Conservation (phyloP, 192 early-diverging fungal genomes). For the Entomortierella lignicola region DNA sequence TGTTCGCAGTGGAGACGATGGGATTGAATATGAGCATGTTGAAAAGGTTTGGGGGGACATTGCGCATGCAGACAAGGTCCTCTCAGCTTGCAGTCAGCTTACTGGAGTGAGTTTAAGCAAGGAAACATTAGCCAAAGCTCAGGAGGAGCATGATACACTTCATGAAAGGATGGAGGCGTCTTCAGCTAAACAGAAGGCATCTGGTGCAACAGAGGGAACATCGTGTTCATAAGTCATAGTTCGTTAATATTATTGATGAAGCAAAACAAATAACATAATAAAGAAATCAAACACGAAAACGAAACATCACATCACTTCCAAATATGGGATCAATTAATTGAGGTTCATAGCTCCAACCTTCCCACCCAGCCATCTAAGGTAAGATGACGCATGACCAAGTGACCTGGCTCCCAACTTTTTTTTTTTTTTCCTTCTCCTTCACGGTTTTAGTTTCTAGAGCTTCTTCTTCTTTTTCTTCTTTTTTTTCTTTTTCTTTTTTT, state of each 20-base stretch:
- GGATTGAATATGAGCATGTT: slow-evolving; percentile 57
- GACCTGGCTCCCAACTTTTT: neutral
- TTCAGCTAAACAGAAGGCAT: neutral
- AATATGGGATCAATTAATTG: too few relatives aligned
- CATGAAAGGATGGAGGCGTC: slow-evolving; percentile 37
- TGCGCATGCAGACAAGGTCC: slow-evolving; percentile 50
- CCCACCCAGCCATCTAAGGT: too few relatives aligned
- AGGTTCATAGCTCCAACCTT: too few relatives aligned
- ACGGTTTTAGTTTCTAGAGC: neutral
- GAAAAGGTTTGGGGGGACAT: slow-evolving; percentile 61
- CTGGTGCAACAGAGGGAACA: neutral
- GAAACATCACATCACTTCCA: too few relatives aligned
- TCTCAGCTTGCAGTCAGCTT: slow-evolving; percentile 38
- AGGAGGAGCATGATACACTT: slow-evolving; percentile 18
- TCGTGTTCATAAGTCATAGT: neutral
- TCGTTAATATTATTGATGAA: too few relatives aligned
- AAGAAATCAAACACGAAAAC: too few relatives aligned
- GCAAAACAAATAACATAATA: too few relatives aligned
- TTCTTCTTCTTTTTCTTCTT: slow-evolving; percentile 1
- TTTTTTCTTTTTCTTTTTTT: neutral
- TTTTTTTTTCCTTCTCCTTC: neutral
- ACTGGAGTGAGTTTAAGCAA: slow-evolving; percentile 26
- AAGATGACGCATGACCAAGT: too few relatives aligned
- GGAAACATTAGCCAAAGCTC: slow-evolving; percentile 10
- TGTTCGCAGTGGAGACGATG: slow-evolving; percentile 27